Conservation (phyloP, 2,329 filamentous ascomycete species). For the Sporothrix brunneoviolacea region DNA sequence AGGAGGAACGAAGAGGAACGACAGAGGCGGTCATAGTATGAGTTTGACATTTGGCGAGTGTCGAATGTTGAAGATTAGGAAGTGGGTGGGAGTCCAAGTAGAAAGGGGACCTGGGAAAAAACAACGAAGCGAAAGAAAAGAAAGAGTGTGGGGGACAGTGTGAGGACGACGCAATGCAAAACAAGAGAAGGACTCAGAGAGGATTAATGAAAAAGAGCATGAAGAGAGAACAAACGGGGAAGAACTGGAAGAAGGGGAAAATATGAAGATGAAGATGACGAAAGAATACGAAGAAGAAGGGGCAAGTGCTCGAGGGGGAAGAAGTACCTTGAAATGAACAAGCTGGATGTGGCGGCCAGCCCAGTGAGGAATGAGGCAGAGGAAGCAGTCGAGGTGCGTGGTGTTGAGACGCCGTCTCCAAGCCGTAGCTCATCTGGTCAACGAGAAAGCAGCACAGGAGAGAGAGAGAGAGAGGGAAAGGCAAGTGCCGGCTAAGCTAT, state of each 20-base stretch:
- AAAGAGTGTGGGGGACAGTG: not conserved
- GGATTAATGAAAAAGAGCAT: not conserved
- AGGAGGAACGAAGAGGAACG: not conserved
- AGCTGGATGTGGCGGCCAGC: constrained; percentile 8
- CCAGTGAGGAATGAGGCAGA: constrained; percentile 3
- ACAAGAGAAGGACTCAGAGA: not conserved
- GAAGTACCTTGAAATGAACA: constrained; percentile 6
- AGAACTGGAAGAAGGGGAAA: not conserved
- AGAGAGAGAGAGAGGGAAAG: not conserved
- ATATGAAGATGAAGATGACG: not conserved
- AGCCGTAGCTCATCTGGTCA: not conserved
- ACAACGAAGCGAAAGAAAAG: not conserved
- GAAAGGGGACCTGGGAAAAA: too few relatives aligned
- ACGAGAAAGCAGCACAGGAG: not conserved
- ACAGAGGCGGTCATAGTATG: not conserved
- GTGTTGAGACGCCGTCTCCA: not conserved
- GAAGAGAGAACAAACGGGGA: not conserved
- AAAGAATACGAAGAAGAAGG: not conserved
- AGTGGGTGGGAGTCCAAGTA: too few relatives aligned
- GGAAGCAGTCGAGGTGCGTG: constrained; percentile 1
- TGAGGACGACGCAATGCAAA: too few relatives aligned
- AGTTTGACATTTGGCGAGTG: not conserved
- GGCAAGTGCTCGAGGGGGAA: constrained; percentile 1
- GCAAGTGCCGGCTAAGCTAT: not conserved
- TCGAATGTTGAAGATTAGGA: too few relatives aligned